Conservation (phyloP, 1,284 basidiomycete genomes). For the Cystobasidiaceae sp. region DNA sequence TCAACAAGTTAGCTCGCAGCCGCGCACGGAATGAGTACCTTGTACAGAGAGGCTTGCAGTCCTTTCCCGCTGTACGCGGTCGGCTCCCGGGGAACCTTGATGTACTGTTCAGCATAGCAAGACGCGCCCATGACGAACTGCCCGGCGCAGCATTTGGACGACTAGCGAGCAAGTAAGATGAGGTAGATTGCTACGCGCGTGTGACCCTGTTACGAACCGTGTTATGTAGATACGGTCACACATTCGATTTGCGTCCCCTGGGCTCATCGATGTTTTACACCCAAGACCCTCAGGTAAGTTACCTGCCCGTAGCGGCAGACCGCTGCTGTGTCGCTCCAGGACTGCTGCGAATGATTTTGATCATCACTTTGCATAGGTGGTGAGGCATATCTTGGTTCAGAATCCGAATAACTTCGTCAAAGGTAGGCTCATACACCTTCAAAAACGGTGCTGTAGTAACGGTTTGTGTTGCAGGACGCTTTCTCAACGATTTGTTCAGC, state of each 20-base stretch:
- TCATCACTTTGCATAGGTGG: too few relatives aligned
- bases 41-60: neutral
- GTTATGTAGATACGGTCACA: neutral
- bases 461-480: neutral
- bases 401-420: neutral
- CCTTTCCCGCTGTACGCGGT: neutral
- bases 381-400: neutral
- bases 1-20: too few relatives aligned
- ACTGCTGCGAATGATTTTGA: too few relatives aligned
- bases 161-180: neutral
- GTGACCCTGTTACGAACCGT: neutral
- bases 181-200: too few relatives aligned
- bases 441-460: neutral
- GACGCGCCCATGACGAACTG: neutral
- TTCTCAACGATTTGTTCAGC: neutral
- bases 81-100: neutral
- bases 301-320: neutral
- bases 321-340: neutral
- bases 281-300: neutral
- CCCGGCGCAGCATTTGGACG: neutral
- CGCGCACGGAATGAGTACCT: too few relatives aligned
- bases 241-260: neutral
- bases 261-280: neutral
- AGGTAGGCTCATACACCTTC: neutral
- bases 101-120: neutral